Evolutionary conservation across 2,329 filamentous ascomycete genomes (phyloP), one percentile per base, ranked within the genome.

Genomic region (Colletotrichum spinosum): DNA sequence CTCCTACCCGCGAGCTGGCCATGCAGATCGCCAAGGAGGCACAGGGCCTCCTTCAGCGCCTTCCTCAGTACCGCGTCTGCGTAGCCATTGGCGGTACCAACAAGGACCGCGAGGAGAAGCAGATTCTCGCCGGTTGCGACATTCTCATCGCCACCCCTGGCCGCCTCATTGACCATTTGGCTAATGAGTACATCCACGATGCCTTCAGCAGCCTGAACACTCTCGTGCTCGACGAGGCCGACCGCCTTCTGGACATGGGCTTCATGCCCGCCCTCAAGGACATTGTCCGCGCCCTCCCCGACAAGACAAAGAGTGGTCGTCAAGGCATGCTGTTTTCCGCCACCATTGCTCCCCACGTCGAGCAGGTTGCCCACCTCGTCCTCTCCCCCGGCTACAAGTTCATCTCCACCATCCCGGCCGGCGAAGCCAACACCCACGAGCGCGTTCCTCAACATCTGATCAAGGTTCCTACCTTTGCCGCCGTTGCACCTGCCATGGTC

Each of bases 321-420:
- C 88, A 90, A 69, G 93, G 93, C 54, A 93, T 92, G 83, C 88
- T 96, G 51, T 97, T 96, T 83, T 94, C 90, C 4, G 93, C 93
- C 9, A 97, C 93, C 17, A 91, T 97, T 77, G 90, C 88, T 44
- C 86, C 87, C 33, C 93, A 95, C 74, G 91, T 97, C 57, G 86
- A 94, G 73, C 88, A 90, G 65, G 86, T 97, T 60, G 91, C 94
- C 44, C 84, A 86, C 45, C 76, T 85, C 50, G 92, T 90, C 2
- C 86, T 96, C 73, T 88, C 89, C 68, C 85, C 81, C 10, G 78
- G 88, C 58, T 97, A 95, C 84, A 89, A 92, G 74, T 94, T 91
- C 76, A 90, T 97, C 74, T 91, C 92, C 55, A 96, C 92, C 57
- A 90, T 97, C 42, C 83, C 86, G 60, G 86, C 90, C 11, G 88